These are phyloP conservation scores for Eurotiales sp. DNA, from an alignment of 2,329 filamentous ascomycete species.

Conservation along the genomic window DNA sequence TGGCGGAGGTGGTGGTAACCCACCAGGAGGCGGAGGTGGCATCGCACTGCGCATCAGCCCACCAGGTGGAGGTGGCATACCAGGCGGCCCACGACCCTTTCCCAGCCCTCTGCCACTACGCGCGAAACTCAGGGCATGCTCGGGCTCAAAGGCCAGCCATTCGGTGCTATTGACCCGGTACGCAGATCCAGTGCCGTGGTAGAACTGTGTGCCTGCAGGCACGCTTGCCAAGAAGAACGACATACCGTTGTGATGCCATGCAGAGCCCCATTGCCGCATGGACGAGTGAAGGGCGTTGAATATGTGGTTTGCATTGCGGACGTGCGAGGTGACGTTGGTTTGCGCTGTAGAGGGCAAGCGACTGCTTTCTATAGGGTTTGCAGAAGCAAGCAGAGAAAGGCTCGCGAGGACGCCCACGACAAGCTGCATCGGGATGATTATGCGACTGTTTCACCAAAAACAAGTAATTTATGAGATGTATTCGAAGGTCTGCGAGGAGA, in stretches of 20 bases:
- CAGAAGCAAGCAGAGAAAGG: not conserved
- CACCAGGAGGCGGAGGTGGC: not conserved
- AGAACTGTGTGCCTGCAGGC: constrained; percentile 61
- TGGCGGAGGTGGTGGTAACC: no score
- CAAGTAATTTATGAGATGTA: no score
- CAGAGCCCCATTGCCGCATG: constrained; percentile 71
- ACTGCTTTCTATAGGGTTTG: not conserved
- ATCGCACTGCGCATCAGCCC: no score
- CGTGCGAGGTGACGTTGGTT: constrained; percentile 30
- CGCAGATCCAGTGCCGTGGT: constrained; percentile 57
- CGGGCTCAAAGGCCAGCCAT: constrained; percentile 74
- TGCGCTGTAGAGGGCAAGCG: not conserved
- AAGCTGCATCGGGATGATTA: not conserved
- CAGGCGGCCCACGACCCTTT: not conserved
- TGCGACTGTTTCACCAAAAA: not conserved
- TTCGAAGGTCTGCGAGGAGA: not conserved
- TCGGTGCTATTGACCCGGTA: constrained; percentile 54
- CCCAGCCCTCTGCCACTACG: not conserved
- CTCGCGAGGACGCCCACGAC: not conserved
- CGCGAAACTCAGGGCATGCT: constrained; percentile 67
- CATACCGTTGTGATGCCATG: constrained; percentile 72
- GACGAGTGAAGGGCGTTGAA: constrained; percentile 72
- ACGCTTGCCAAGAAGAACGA: constrained; percentile 65
- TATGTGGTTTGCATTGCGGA: constrained; percentile 57
- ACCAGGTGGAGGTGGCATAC: not conserved